These are phyloP conservation scores for Aspergillus sp. DNA, from an alignment of 2,329 filamentous ascomycete genomes.

Conservation along the genomic window DNA sequence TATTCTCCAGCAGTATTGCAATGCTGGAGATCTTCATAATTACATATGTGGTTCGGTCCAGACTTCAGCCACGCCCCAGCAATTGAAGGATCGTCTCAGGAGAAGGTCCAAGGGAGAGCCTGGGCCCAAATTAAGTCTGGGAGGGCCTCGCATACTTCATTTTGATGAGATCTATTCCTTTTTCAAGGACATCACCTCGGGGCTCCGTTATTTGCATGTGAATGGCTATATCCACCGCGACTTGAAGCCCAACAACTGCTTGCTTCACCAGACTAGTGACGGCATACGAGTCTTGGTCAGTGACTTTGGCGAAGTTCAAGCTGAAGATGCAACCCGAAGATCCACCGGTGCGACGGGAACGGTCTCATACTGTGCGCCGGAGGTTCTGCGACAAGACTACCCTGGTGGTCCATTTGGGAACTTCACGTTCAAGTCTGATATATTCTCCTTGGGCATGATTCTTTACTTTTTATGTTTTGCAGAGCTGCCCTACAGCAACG, in stretches of 20 bases:
- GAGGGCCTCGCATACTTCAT: constrained; percentile 52
- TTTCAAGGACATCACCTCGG: constrained; percentile 91
- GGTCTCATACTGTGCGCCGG: constrained; percentile 94
- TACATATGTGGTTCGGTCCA: constrained; percentile 72
- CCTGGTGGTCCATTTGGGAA: constrained; percentile 73
- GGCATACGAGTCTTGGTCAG: constrained; percentile 81
- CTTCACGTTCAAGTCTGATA: constrained; percentile 94
- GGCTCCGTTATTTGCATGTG: constrained; percentile 80
- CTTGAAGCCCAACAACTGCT: constrained; percentile 91
- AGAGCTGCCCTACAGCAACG: constrained; percentile 75
- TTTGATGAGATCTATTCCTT: constrained; percentile 96
- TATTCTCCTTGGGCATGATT: constrained; percentile 99
- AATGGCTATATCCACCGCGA: constrained; percentile 96
- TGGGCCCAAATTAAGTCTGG: constrained; percentile 56
- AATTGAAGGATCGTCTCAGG: constrained; percentile 82
- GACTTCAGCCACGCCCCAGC: constrained; percentile 64
- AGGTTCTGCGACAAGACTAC: constrained; percentile 68
- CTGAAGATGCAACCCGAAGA: constrained; percentile 72
- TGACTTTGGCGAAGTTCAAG: constrained; percentile 95
- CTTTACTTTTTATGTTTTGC: constrained; percentile 97
- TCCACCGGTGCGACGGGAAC: constrained; percentile 93
- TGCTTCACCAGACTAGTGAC: constrained; percentile 71
- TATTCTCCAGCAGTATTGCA: constrained; percentile 97
- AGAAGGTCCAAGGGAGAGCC: constrained; percentile 73
- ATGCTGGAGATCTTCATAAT: constrained; percentile 81